Evolutionary conservation across 2,329 filamentous ascomycete genomes (phyloP).

Genomic region (Cladosporium austrohemisphaericum): DNA sequence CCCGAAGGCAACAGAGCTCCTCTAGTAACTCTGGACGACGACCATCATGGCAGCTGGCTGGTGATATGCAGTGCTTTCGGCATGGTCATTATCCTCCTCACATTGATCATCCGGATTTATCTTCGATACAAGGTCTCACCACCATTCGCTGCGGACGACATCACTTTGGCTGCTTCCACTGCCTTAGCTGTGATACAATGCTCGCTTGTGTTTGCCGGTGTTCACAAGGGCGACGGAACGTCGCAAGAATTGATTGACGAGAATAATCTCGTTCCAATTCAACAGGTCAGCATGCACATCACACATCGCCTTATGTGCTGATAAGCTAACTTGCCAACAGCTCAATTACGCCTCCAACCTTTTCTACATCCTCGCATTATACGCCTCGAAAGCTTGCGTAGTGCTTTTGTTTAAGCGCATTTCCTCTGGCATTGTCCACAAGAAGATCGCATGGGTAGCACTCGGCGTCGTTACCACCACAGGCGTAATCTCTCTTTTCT

Average conservation of each 20-base stretch:
- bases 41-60: slow-evolving; percentile 40
- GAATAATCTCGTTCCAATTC: slow-evolving; percentile 25
- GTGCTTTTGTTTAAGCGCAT: slow-evolving; percentile 19
- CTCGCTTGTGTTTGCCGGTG: slow-evolving; percentile 36
- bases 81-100: slow-evolving; percentile 38
- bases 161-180: slow-evolving; percentile 32
- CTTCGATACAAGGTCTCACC: slow-evolving; percentile 34
- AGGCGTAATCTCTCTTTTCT: slow-evolving; percentile 17
- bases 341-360: slow-evolving; percentile 20
- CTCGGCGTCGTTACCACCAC: slow-evolving; percentile 5
- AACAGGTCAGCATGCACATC: slow-evolving; percentile 35
- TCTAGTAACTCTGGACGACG: slow-evolving; percentile 14
- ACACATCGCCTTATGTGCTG: too few species aligned
- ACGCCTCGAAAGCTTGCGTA: slow-evolving; percentile 19
- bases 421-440: slow-evolving; percentile 17
- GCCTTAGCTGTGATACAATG: slow-evolving; percentile 38
- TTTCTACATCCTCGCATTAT: slow-evolving; percentile 17
- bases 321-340: too few species aligned
- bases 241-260: slow-evolving; percentile 25
- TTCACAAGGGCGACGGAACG: slow-evolving; percentile 41
- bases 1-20: slow-evolving; percentile 19
- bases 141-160: slow-evolving; percentile 34
- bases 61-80: slow-evolving; percentile 39
- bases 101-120: slow-evolving; percentile 39
- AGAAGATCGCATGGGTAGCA: slow-evolving; percentile 13